Evolutionary conservation across 106 monocot genomes (phyloP).

Genomic region (Dendrobium nobile): DNA sequence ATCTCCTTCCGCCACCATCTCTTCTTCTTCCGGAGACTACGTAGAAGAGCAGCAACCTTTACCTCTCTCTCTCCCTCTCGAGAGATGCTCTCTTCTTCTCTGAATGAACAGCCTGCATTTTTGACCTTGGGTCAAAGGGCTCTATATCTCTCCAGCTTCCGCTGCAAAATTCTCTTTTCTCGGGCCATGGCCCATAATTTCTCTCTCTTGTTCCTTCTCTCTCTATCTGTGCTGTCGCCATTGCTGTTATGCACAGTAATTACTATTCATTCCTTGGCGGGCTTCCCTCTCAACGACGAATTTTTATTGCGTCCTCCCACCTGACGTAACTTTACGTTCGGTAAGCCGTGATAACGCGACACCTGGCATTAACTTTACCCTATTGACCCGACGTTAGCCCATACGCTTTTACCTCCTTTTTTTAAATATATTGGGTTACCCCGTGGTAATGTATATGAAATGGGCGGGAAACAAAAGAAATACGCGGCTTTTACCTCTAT

Average conservation of each 20-base stretch:
- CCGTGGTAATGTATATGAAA: no score
- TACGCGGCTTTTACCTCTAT: no score
- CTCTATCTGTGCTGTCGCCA: not conserved
- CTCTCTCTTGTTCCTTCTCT: not conserved
- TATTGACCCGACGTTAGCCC: no score
- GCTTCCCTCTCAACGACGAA: not conserved
- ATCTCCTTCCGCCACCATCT: not conserved
- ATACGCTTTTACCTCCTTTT: no score
- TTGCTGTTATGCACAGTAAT: not conserved
- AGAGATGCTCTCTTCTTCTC: not conserved
- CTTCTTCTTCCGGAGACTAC: not conserved
- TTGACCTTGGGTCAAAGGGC: not conserved
- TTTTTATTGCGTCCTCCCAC: no score
- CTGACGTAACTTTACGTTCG: no score
- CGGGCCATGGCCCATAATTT: not conserved
- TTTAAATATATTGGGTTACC: no score
- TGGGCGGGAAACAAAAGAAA: no score
- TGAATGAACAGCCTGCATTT: not conserved
- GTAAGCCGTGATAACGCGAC: no score
- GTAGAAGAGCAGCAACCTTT: not conserved
- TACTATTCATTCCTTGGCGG: slow-evolving; percentile 5
- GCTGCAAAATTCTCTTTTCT: slow-evolving; percentile 2
- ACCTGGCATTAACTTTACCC: no score
- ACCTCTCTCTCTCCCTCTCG: not conserved
- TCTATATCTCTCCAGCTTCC: not conserved